Base-by-base conservation (phyloP, 179 eudicot species). In the Vitellaria paradoxa region DNA sequence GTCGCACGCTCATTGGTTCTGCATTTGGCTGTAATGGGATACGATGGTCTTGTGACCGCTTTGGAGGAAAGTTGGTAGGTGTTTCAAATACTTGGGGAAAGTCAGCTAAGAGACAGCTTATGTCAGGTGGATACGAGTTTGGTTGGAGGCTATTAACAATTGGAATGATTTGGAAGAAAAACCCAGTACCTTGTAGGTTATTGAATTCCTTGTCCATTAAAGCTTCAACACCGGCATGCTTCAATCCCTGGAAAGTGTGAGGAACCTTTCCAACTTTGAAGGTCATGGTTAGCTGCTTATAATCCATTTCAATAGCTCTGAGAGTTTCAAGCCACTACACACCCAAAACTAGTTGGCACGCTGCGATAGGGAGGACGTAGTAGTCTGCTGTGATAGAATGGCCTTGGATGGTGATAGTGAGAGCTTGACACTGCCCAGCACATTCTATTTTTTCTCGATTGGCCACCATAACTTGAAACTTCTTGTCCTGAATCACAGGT, bases 311-410 rank as follows among this genome's bases (percentile, higher is more conserved):
- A 15, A 75, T 62, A 4, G 70, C 70, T 3, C 76, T 56, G 0
- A 80, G 59, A 30, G 76, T 76, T 21, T 49, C 49, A 5, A 80
- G 53, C 79, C 76, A 69, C 13, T 80, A 79, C 0, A 76, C 76
- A 3, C 79, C 82, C 5, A 80, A 70, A n/a, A 81, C 76, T 52
- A 56, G 52, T 15, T 72, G 68, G 67, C 69, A 70, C n/a, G 70
- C 40, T 46, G 64, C 52, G 50, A 70, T 50, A 0, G 53, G 64
- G 26, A 71, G 46, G 45, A 72, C 40, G 11, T 78, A 73, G 24
- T 49, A 78, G 9, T 70, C 57, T 0, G 63, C 57, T 11, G 59
- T 47, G 11, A 70, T 40, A 8, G 76, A 26, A 49, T 11, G 63
- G 0, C 46, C 69, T 62, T 74, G 70, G 45, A 62, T 62, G 21